Base-by-base conservation (phyloP, 2,329 filamentous ascomycete genomes). In the Penicillium brevicompactum region DNA sequence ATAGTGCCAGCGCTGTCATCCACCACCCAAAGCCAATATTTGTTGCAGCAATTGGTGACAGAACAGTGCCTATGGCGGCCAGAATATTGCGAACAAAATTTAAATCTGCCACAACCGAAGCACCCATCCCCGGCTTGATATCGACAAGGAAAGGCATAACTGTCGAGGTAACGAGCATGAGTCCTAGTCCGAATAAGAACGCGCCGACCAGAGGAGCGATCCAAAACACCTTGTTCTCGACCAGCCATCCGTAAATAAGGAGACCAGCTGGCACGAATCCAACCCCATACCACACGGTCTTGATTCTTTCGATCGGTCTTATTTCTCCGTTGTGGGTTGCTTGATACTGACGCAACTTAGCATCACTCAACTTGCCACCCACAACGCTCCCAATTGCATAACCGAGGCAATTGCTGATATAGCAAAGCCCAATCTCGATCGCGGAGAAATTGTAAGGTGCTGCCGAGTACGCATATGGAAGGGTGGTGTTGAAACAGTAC, bases 271-370 rank as follows among this genome's bases (percentile, higher is more conserved):
- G 74, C 41, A 67, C 75, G 24, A 44, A 44, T 6, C 41, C 41
- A 44, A 44, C 41, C n/a, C 41, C 41, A 30, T 44, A 44, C 41
- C 41, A 44, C 13, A 44, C 41, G 13, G 41, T 44, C 41, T 76
- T 34, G 9, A 70, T 43, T 4, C 68, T 67, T 16, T 68, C 73
- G 11, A 75, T 18, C 67, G 69, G 74, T 2, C 67, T 70, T 49
- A 76, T 76, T 55, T 74, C 73, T 32, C 70, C 63, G 68, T 76
- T 72, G 4, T 74, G 65, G 53, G 76, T 73, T 59, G 74, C 72
- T 0, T 74, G 74, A 1, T 62, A 59, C 59, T 71, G 71, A n/a
- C 69, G 61, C 16, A 76, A 59, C 18, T 67, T 65, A 3, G 61
- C 51, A 52, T 76, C 74, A 5, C 73, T 67, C 74, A 73, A 75